Evolutionary conservation across 2,329 filamentous ascomycete genomes (phyloP), one percentile per base, ranked within the genome.

Genomic region (Bipolaris oryzae): DNA sequence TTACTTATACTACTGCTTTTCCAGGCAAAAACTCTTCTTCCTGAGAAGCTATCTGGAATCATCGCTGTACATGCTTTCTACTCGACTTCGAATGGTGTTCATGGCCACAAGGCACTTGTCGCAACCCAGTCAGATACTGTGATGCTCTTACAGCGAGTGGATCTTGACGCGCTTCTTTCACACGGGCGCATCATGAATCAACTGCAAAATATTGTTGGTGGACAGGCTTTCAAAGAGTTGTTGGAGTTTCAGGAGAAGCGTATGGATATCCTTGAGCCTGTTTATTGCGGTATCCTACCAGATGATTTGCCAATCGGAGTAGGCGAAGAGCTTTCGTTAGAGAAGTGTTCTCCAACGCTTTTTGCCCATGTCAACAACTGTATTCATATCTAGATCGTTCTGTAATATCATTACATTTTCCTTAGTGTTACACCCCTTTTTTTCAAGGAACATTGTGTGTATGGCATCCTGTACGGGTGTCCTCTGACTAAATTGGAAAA

Each of bases 31-130:
- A 42, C 11, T 33, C 2, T 4, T 46, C 41, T 46, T 53, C 18
- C 41, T 34, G 34, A 53, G 3, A 10, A 33, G 2, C 5, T 47
- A 20, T 25, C 25, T 20, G 34, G 16, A 41, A 35, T 53, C 23
- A 9, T 53, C 7, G 25, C 42, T 34, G 16, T 47, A 15, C 5
- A 3, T 25, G 25, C 33, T 18, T 53, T 53, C 37, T 10, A 34
- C 34, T 23, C 34, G n/a, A 53, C 23, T 53, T 7, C 23, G 5
- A 3, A 53, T 21, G 50, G 50, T 16, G 42, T 53, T 53, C 20
- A 20, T 10, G 25, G 50, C 16, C 10, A 16, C 20, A 1, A 21
- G 11, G 42, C 35, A 3, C 7, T 46, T 34, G 42, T 53, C 13
- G 4, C 37, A 9, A 46, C 34, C 35, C 7, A 7, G 1, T 46